phyloP scores from a whole-genome alignment of 2,329 filamentous ascomycete genomes.

The Calonectria honghensis region DNA sequence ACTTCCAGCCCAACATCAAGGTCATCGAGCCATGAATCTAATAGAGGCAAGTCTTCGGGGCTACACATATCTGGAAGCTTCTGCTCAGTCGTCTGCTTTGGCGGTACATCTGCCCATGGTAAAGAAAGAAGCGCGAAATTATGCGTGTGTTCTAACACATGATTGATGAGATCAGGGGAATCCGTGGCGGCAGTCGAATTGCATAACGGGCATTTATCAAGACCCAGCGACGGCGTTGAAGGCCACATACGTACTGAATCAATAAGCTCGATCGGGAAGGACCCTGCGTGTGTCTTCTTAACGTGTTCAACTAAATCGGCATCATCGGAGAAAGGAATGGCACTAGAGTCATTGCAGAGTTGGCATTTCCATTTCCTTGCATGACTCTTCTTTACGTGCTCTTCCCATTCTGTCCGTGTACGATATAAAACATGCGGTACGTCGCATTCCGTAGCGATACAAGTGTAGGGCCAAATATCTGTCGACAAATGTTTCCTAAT shows the following conservation, averaged over 20 bases:
- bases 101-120: constrained; percentile 18
- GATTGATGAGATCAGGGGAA: constrained; percentile 8
- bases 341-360: constrained; percentile 23
- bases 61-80: neutral
- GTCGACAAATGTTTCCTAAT: constrained; percentile 38
- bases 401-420: constrained; percentile 28
- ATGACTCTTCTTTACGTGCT: constrained; percentile 33
- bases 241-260: constrained; percentile 22
- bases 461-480: constrained; percentile 45
- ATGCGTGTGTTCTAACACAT: constrained; percentile 20
- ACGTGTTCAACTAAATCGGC: constrained; percentile 26
- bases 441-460: constrained; percentile 41
- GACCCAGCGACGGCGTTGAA: constrained; percentile 8
- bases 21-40: neutral
- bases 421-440: constrained; percentile 29
- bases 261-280: constrained; percentile 8
- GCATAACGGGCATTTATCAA: constrained; percentile 26
- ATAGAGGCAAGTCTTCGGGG: neutral
- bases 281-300: neutral
- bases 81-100: neutral
- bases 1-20: neutral
- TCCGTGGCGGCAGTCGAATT: neutral
- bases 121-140: constrained; percentile 29
- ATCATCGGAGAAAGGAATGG: neutral
- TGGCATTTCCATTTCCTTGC: constrained; percentile 33